A percentile compares a stretch with the other conserved stretches of the same genome.
phyloP scores from a whole-genome alignment of 768 basidiomycete genomes.

The Russula emetica region DNA sequence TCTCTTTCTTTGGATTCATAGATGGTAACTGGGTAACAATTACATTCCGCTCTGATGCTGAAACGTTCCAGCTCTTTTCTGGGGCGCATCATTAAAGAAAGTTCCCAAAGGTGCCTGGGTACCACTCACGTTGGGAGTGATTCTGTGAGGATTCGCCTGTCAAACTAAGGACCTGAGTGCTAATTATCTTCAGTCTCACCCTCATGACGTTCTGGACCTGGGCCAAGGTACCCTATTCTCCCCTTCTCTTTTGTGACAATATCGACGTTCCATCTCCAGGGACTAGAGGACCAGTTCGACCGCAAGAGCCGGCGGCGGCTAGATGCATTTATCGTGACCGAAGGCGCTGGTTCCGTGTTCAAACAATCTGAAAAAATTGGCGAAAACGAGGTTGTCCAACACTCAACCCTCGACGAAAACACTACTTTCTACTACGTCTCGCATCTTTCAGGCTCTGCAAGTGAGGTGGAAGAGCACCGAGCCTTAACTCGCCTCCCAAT shows the following conservation, averaged over 20 bases:
- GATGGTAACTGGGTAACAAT: constrained; percentile 40
- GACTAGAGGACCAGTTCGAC: constrained; percentile 60
- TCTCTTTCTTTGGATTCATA: constrained; percentile 57
- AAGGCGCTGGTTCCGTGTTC: constrained; percentile 27
- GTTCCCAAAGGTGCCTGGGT: constrained; percentile 66
- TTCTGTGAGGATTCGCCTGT: constrained; percentile 39
- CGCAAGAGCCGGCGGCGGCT: constrained; percentile 50
- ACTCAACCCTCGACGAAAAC: not conserved
- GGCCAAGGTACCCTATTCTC: constrained; percentile 43
- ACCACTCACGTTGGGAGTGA: constrained; percentile 51
- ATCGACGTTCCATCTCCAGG: constrained; percentile 27
- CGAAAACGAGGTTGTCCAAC: constrained; percentile 1
- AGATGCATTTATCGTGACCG: constrained; percentile 47
- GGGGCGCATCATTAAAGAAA: constrained; percentile 59
- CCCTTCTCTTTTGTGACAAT: not conserved
- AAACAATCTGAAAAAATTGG: constrained; percentile 5
- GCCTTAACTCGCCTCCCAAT: constrained; percentile 19
- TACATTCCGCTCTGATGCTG: not conserved
- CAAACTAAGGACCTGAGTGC: not conserved
- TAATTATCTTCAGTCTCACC: constrained; percentile 32
- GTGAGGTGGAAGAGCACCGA: constrained; percentile 13
- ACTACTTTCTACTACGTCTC: constrained; percentile 20
- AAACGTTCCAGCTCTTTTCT: constrained; percentile 44
- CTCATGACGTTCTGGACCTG: constrained; percentile 65
- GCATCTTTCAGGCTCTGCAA: not conserved